Conservation (phyloP, 805 yeast genomes). For the Saturnispora zaruensis region DNA sequence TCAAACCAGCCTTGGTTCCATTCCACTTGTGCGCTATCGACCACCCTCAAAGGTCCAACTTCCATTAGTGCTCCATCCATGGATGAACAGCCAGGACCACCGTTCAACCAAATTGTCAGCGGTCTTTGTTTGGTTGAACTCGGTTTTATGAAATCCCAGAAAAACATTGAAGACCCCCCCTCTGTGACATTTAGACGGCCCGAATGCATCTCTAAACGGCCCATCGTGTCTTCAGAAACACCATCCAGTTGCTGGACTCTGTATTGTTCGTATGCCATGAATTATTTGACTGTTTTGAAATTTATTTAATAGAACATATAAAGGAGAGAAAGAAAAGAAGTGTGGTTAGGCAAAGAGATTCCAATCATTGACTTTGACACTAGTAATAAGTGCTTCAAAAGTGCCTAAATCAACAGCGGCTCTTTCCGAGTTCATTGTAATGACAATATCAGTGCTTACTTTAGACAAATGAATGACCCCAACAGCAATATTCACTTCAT, state of each 20-base stretch:
- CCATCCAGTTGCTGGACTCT: not conserved
- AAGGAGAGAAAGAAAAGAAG: not conserved
- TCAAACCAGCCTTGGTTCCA: conserved; percentile 78
- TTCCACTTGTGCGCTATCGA: conserved; percentile 30
- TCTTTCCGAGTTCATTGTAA: not conserved
- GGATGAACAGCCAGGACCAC: conserved; percentile 98
- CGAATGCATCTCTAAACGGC: conserved; percentile 12
- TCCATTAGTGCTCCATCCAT: conserved; percentile 97
- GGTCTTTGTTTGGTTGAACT: conserved; percentile 25
- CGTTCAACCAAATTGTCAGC: conserved; percentile 84
- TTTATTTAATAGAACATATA: not conserved
- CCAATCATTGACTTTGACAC: conserved; percentile 6
- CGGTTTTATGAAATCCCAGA: conserved; percentile 56
- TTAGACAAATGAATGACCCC: conserved; percentile 5
- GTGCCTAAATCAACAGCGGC: not conserved
- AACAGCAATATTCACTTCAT: not conserved
- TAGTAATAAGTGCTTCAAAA: not conserved
- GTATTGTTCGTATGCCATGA: conserved; percentile 1
- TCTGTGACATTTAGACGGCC: conserved; percentile 11
- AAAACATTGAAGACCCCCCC: conserved; percentile 39
- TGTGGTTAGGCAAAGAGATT: conserved; percentile 3
- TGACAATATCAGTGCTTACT: not conserved
- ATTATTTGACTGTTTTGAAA: not conserved
- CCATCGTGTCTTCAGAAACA: not conserved
- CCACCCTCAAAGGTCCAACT: conserved; percentile 74